Conservation (phyloP, 305 asterid species). For the Solanum hybrid region DNA sequence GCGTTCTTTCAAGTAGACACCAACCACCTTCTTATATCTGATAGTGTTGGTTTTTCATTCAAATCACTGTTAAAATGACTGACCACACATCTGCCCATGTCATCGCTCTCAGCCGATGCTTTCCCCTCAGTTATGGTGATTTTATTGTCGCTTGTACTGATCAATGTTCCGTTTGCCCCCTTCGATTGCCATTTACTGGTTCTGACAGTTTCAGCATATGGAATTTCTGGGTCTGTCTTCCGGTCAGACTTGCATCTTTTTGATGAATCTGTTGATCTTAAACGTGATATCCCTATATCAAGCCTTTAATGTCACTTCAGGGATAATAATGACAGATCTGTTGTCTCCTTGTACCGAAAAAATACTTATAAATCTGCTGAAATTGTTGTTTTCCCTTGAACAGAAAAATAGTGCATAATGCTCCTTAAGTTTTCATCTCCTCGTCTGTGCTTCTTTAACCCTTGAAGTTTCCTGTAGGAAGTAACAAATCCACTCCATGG, state of each 20-base stretch:
- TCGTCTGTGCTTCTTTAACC: not conserved
- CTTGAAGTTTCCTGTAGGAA: not conserved
- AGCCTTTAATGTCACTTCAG: not conserved
- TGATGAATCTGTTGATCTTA: not conserved
- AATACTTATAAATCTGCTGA: not conserved
- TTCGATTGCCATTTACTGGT: not conserved
- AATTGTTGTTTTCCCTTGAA: not conserved
- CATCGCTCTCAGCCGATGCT: not conserved
- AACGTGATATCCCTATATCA: not conserved
- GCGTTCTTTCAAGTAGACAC: not conserved
- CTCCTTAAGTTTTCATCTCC: not conserved
- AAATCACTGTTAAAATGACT: not conserved
- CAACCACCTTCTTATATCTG: not conserved
- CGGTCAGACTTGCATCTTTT: not conserved
- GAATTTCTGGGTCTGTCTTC: not conserved
- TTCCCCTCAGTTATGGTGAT: not conserved
- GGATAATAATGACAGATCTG: not conserved
- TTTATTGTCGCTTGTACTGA: not conserved
- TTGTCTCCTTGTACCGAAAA: not conserved
- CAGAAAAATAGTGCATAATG: not conserved
- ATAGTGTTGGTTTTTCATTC: not conserved
- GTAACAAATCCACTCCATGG: not conserved
- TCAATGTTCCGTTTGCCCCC: not conserved
- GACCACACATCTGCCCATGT: not conserved
- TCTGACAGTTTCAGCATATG: not conserved